phyloP scores from a whole-genome alignment of 2,329 filamentous ascomycete species.

The Lojkania enalia region DNA sequence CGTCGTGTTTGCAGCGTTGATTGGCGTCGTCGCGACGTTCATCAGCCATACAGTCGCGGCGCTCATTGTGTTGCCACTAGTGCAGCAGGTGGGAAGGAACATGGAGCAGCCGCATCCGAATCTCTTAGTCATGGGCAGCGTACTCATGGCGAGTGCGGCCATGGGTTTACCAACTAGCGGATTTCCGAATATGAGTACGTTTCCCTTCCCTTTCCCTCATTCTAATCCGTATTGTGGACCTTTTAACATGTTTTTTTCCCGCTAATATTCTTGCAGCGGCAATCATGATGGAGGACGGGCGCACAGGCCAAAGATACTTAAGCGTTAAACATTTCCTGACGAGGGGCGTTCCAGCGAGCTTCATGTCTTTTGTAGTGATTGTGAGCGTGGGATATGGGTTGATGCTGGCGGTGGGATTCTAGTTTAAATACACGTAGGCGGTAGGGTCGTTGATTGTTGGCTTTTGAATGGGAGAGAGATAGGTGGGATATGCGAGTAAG shows the following conservation, averaged over 20 bases:
- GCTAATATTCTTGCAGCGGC: constrained; percentile 64
- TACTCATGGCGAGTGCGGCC: constrained; percentile 95
- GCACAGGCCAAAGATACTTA: constrained; percentile 88
- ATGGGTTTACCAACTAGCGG: constrained; percentile 96
- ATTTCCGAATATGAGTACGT: constrained; percentile 99
- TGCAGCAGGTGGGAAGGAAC: constrained; percentile 77
- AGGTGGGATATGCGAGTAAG: constrained; percentile 1
- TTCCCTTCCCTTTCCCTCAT: constrained; percentile 2
- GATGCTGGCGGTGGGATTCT: constrained; percentile 76
- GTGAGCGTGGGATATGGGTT: constrained; percentile 88
- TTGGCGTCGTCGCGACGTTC: constrained; percentile 92
- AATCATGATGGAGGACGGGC: constrained; percentile 97
- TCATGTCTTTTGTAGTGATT: constrained; percentile 80
- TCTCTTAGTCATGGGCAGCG: constrained; percentile 89
- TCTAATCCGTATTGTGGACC: constrained; percentile 2
- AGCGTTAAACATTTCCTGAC: constrained; percentile 93
- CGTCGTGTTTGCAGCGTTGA: constrained; percentile 80
- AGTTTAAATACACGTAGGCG: constrained; percentile 15
- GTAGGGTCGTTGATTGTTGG: background rate
- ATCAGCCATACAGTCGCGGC: constrained; percentile 98
- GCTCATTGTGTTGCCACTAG: constrained; percentile 88
- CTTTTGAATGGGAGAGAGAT: no score
- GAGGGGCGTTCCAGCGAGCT: constrained; percentile 83
- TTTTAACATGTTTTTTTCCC: background rate
- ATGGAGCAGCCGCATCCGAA: constrained; percentile 93